Evolutionary conservation across 1,284 basidiomycete genomes (phyloP), one percentile per base, ranked within the genome.

Genomic region (Cutaneotrichosporon cavernicola): DNA sequence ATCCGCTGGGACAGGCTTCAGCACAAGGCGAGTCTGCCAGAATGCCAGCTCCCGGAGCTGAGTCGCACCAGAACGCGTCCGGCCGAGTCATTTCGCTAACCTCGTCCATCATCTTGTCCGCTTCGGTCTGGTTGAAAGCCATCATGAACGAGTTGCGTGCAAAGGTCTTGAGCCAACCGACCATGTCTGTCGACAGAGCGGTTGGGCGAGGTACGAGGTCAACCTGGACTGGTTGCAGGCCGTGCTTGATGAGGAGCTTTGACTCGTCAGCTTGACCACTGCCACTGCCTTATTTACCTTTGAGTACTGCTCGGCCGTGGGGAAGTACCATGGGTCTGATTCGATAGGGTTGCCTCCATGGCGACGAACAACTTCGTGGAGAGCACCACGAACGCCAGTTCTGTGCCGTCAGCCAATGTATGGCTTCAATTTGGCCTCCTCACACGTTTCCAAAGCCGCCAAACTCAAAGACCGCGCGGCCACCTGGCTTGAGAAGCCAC

Each of bases 301-400:
- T 36, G 75, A 78, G 76, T 92, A 91, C 66, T 89, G 86, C 47
- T 84, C 83, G 5, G 82, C 82, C 0, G 88, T 88, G 0, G 91
- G 91, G 72, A 91, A 92, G 79, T 87, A 91, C 90, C 90, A 93
- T 0, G 91, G 91, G 73, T 93, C 90, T 43, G 86, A 74, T 8
- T 76, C 69, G 4, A 77, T 73, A 5, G 89, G 85, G 72, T 91
- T 83, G 56, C 86, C 77, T 0, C 88, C 88, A 21, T 83, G 82
- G n/a, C 79, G 78, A 57, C 78, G 80, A 43, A 89, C 75, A 0
- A 84, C 86, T 13, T 82, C 73, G 69, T 91, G 83, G 7, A 93
- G 72, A 1, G 86, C 85, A 11, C 81, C 78, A 58, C 90, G 81
- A 14, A 91, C 78, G 4, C 89, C 89, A 31, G 68, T 34, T 4